These are phyloP conservation scores for Pichia manshurica DNA, from an alignment of 805 yeast genomes.

Conservation along the genomic window DNA sequence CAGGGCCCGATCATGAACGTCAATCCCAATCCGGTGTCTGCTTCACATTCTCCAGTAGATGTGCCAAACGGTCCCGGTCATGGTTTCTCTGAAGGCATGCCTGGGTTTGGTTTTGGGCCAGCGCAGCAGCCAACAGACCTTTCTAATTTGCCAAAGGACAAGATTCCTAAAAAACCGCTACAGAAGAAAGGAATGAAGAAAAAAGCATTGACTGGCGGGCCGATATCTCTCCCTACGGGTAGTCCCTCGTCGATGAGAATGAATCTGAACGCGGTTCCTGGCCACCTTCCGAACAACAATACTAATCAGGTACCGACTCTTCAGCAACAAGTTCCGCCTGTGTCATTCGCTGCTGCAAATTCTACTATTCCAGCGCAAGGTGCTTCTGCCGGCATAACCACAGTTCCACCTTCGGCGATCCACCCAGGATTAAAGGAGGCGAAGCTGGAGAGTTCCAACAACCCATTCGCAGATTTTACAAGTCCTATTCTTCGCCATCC, in stretches of 20 bases:
- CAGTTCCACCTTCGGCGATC: too few species aligned
- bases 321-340: too few species aligned
- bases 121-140: background rate
- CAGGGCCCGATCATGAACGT: too few species aligned
- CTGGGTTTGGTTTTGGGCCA: background rate
- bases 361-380: too few species aligned
- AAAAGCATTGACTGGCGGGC: constrained; percentile 6
- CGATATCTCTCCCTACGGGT: background rate
- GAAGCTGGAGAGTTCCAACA: background rate
- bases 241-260: background rate
- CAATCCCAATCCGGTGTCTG: background rate
- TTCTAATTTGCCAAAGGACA: constrained; percentile 4
- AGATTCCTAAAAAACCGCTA: constrained; percentile 8
- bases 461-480: background rate
- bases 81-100: background rate
- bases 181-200: constrained; percentile 13
- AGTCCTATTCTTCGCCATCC: background rate
- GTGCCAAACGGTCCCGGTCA: background rate
- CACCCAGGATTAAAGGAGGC: background rate
- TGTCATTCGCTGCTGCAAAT: background rate
- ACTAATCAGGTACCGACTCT: background rate
- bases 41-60: constrained; percentile 1
- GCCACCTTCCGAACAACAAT: background rate
- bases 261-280: background rate
- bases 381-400: too few species aligned